Evolutionary conservation across 1,284 basidiomycete species (phyloP), one percentile per base, ranked within the genome.

Genomic region (Rhodofomes roseus): DNA sequence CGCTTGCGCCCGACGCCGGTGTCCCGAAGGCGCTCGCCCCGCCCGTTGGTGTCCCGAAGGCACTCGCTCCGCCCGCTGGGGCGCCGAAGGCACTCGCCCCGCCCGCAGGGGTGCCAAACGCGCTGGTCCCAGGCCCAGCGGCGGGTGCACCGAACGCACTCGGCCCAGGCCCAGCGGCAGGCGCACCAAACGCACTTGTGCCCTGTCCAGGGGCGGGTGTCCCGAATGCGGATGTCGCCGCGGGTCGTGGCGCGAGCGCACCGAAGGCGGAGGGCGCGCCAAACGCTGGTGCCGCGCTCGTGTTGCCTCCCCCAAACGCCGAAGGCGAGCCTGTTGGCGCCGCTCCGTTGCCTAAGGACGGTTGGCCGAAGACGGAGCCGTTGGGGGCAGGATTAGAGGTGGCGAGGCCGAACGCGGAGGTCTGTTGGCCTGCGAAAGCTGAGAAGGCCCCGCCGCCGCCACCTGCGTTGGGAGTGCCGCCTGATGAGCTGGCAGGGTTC

Each of bases 291-390:
- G 61, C 41, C 11, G 61, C 57, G 16, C 40, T 43, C 20, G 71
- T 70, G 18, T 65, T 72, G 1, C 74, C 76, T 27, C 62, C 60
- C 41, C 44, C 73, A 23, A 77, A 74, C 53, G 71, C 74, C 22
- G 67, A 69, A 46, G 80, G 77, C 55, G 77, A 74, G 63, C 79
- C 80, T 8, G 61, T 58, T 11, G 62, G 53, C 3, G 56, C 55
- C 29, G 59, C 27, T 7, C 54, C 60, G 2, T 50, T 41, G 5
- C 66, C 65, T 18, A 69, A 60, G 0, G 70, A 44, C 1, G 72
- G 58, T 54, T 72, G 71, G 6, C 71, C 70, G 39, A 74, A 74
- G 2, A 60, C 70, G 12, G 70, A 70, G 0, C 66, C 66, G 0
- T 59, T 36, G 40, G 16, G 53, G 41, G 70, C 59, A 7, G 63